Evolutionary conservation across 371 early-diverging fungal genomes (phyloP).

Genomic region (Rhizopus stolonifer): DNA sequence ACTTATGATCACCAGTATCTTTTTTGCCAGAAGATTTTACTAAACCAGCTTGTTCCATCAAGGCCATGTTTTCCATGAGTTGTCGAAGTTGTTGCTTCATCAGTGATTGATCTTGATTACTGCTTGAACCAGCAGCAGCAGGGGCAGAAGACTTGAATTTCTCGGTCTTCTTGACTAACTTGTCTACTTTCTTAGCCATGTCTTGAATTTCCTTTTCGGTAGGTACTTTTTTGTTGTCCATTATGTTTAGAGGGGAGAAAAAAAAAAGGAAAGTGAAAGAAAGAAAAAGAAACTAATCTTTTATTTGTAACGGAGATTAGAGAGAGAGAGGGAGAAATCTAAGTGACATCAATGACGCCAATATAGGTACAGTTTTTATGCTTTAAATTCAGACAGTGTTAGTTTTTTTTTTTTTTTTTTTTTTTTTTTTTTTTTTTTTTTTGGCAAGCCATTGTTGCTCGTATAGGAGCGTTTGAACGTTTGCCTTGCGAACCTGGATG

Average conservation of each 20-base stretch:
- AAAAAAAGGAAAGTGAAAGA: conserved; percentile 3
- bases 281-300: no score
- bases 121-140: conserved; percentile 1
- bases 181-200: conserved; percentile 28
- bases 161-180: conserved; percentile 19
- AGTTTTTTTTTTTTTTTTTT: no score
- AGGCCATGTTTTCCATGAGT: conserved; percentile 42
- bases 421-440: no score
- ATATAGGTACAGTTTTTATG: no score
- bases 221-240: conserved; percentile 18
- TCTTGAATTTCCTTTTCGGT: conserved; percentile 32
- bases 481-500: no score
- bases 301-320: background rate
- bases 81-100: conserved; percentile 33
- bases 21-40: conserved; percentile 33
- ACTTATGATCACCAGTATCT: conserved; percentile 73
- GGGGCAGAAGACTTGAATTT: conserved; percentile 13
- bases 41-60: conserved; percentile 31
- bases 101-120: conserved; percentile 9
- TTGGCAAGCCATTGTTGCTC: no score
- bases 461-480: no score
- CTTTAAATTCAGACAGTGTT: no score
- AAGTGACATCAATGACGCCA: background rate
- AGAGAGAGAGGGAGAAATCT: background rate
- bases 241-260: background rate